Conservation (phyloP, 495 filamentous ascomycete genomes). For the Umbilicaria muhlenbergii region DNA sequence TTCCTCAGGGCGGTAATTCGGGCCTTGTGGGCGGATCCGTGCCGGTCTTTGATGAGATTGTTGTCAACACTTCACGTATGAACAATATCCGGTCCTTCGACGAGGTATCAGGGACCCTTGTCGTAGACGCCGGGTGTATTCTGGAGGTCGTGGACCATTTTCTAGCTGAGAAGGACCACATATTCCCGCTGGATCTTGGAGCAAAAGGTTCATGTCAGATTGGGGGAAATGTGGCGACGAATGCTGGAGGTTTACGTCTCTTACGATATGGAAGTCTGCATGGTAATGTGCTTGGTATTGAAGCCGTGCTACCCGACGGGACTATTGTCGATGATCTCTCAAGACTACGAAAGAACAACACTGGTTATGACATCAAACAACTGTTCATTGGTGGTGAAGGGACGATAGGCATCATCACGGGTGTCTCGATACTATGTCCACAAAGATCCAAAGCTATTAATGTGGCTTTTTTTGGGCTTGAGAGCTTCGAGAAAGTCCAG, state of each 20-base stretch:
- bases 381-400: conserved; percentile 92
- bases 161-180: conserved; percentile 59
- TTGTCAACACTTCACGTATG: conserved; percentile 77
- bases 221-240: conserved; percentile 95
- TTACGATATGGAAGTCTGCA: conserved; percentile 89
- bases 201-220: conserved; percentile 97
- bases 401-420: conserved; percentile 88
- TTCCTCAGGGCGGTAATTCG: conserved; percentile 96
- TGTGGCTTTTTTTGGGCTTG: conserved; percentile 77
- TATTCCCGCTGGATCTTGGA: conserved; percentile 90
- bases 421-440: conserved; percentile 75
- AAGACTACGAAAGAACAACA: conserved; percentile 92
- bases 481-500: conserved; percentile 74
- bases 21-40: conserved; percentile 89
- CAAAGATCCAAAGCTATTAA: conserved; percentile 72
- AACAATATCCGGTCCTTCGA: conserved; percentile 86
- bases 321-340: conserved; percentile 79
- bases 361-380: conserved; percentile 94
- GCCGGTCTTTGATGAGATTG: conserved; percentile 94
- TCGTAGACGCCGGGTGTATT: conserved; percentile 81
- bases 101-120: conserved; percentile 76
- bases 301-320: conserved; percentile 85
- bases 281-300: conserved; percentile 79
- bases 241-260: conserved; percentile 81
- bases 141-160: conserved; percentile 77